These are phyloP conservation scores for Aureobasidium sp. DNA, from an alignment of 2,329 filamentous ascomycete species.

Conservation along the genomic window DNA sequence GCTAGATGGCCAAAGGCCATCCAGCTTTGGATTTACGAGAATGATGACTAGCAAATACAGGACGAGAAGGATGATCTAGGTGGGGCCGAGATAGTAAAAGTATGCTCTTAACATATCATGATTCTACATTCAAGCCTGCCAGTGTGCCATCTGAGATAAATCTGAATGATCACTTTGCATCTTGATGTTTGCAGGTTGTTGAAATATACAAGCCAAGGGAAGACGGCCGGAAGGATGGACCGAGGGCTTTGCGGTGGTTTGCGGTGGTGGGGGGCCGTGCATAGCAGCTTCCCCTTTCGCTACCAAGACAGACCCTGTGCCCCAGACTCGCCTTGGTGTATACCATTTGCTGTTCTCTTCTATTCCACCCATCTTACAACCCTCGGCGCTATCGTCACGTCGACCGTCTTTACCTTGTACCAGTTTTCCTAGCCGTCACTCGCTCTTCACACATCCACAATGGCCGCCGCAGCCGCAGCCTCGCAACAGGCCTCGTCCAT, in stretches of 20 bases:
- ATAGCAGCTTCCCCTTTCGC: slow-evolving; percentile 31
- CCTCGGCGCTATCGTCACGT: not conserved
- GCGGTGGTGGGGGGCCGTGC: not conserved
- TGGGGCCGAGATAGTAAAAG: too few species aligned
- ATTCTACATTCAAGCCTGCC: too few species aligned
- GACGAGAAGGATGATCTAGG: too few species aligned
- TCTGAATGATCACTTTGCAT: too few species aligned
- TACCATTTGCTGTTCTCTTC: slow-evolving; percentile 2
- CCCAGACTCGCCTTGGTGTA: slow-evolving; percentile 7
- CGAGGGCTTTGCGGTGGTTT: not conserved
- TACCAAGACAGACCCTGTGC: slow-evolving; percentile 13
- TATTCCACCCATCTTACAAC: not conserved
- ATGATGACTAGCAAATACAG: too few species aligned
- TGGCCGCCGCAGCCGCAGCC: slow-evolving; percentile 57
- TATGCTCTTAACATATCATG: too few species aligned
- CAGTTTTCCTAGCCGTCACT: not conserved
- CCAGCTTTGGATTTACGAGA: not conserved
- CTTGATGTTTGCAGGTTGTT: too few species aligned
- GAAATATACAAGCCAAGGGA: too few species aligned
- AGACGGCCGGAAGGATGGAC: not conserved
- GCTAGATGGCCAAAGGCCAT: not conserved
- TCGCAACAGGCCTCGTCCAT: slow-evolving; percentile 41
- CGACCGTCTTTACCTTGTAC: not conserved
- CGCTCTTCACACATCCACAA: slow-evolving; percentile 24
- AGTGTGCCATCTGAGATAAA: too few species aligned